phyloP scores from a whole-genome alignment of 1,284 basidiomycete species.

The Tranzscheliella williamsii region DNA sequence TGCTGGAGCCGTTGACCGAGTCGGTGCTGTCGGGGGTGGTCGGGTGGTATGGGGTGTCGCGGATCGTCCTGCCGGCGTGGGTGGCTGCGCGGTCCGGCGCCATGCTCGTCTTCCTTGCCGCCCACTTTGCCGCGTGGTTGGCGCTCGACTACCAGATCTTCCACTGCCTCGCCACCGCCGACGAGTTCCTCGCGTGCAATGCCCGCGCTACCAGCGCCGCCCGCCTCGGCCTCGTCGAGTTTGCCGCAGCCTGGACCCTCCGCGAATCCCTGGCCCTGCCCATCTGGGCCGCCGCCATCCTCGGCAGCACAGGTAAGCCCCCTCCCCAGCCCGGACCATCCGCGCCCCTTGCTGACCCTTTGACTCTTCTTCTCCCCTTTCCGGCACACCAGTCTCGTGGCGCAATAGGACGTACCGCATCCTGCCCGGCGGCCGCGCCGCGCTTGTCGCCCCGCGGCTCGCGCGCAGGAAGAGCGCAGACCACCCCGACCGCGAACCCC shows the following conservation, averaged over 20 bases:
- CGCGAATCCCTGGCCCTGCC: slow-evolving; percentile 56
- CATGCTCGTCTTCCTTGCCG: slow-evolving; percentile 19
- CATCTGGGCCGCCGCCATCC: slow-evolving; percentile 57
- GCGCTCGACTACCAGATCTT: slow-evolving; percentile 24
- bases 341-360: neutral
- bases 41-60: slow-evolving; percentile 40
- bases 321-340: neutral
- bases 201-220: slow-evolving; percentile 13
- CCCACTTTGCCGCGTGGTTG: slow-evolving; percentile 33
- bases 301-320: slow-evolving; percentile 32
- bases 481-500: slow-evolving; percentile 9
- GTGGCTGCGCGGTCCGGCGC: neutral
- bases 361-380: neutral
- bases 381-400: slow-evolving; percentile 31
- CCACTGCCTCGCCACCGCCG: slow-evolving; percentile 17
- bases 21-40: slow-evolving; percentile 51
- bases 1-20: slow-evolving; percentile 58
- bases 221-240: slow-evolving; percentile 12
- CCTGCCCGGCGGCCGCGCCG: slow-evolving; percentile 29
- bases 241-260: slow-evolving; percentile 44
- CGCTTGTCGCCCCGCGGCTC: slow-evolving; percentile 4
- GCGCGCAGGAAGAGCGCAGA: neutral
- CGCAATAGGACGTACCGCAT: slow-evolving; percentile 32
- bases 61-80: slow-evolving; percentile 10
- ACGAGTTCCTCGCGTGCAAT: slow-evolving; percentile 26